Base-by-base conservation (phyloP, 257 asterid species). In the Forsythia viridissima region DNA sequence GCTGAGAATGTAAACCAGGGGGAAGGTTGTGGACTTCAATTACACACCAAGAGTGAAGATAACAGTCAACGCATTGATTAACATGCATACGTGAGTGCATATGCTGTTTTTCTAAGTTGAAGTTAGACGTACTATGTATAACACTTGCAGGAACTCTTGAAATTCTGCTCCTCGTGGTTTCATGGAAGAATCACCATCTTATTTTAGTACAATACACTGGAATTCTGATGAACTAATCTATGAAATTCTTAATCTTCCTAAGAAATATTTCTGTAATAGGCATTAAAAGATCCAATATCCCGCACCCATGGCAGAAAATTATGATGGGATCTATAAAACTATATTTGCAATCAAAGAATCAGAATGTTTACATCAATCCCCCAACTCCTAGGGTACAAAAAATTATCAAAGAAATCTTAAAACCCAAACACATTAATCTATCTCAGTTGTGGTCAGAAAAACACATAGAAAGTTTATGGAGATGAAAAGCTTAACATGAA, bases 1-100 rank as follows among this genome's bases (percentile, higher is more conserved):
- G 72, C 40, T 46, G 41, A 55, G 80, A 79, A 57, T 18, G 51
- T 55, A 75, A 21, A 52, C 39, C 39, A 44, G 65, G 40, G 13
- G 30, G 18, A 40, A 76, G 71, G 66, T 7, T 30, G 13, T 59
- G 5, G 40, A 71, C 67, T 13, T 37, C n/a, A 4, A 55, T 55
- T 55, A 55, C 21, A 16, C 10, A 16, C 65, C 30, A 7, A 18
- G 1, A n/a, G 7, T 18, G 36, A 7, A 57, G 24, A 57, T 48
- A 48, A 41, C 38, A 66, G 34, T 5, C 3, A 9, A 8, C 67
- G n/a, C 67, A 3, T 59, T 59, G 4, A 51, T 59, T 8, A 59
- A 59, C 63, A 52, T 52, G 7, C 9, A 16, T 51, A 15, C 10
- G 57, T 6, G 34, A 30, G 34, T 30, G 34, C 34, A 30, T 30